Percentiles rank a stretch among this genome's conserved stretches.
Evolutionary conservation across 2,329 filamentous ascomycete species (phyloP).

Genomic region (Waltergamsia citrina): DNA sequence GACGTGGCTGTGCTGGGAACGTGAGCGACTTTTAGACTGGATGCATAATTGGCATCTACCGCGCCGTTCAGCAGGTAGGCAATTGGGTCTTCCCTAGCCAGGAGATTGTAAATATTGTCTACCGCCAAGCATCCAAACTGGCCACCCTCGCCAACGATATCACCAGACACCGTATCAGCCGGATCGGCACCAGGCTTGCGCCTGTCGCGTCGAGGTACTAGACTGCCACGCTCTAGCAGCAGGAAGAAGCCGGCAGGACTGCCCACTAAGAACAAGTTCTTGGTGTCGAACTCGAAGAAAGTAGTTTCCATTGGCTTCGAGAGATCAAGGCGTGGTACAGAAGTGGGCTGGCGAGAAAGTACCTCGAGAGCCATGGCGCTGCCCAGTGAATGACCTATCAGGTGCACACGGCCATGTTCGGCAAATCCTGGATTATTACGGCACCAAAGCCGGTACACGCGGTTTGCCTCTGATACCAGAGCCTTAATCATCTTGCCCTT

Average conservation of each 20-base stretch:
- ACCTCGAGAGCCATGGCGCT: constrained; percentile 93
- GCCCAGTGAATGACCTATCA: constrained; percentile 88
- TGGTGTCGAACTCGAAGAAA: constrained; percentile 86
- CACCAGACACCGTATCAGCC: constrained; percentile 43
- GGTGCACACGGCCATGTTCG: constrained; percentile 72
- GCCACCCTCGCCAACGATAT: constrained; percentile 68
- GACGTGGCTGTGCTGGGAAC: constrained; percentile 65
- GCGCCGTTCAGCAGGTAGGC: constrained; percentile 88
- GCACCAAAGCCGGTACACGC: constrained; percentile 94
- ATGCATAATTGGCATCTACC: constrained; percentile 72
- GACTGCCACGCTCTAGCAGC: constrained; percentile 61
- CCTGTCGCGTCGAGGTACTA: constrained; percentile 69
- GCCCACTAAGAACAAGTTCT: constrained; percentile 79
- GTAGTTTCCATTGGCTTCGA: constrained; percentile 33
- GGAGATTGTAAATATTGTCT: constrained; percentile 93
- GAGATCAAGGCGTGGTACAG: constrained; percentile 42
- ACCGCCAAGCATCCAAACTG: constrained; percentile 85
- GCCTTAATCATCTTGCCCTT: constrained; percentile 92
- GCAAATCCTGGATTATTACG: constrained; percentile 83
- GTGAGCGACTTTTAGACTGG: constrained; percentile 65
- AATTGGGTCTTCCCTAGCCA: constrained; percentile 64
- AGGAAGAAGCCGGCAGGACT: constrained; percentile 92
- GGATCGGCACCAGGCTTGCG: constrained; percentile 65
- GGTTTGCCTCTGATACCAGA: constrained; percentile 81
- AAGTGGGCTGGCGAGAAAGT: constrained; percentile 78